Percentiles rank a stretch among this genome's conserved stretches.
Conservation (phyloP, 2,329 filamentous ascomycete genomes). For the Coniosporium tulheliwenetii region DNA sequence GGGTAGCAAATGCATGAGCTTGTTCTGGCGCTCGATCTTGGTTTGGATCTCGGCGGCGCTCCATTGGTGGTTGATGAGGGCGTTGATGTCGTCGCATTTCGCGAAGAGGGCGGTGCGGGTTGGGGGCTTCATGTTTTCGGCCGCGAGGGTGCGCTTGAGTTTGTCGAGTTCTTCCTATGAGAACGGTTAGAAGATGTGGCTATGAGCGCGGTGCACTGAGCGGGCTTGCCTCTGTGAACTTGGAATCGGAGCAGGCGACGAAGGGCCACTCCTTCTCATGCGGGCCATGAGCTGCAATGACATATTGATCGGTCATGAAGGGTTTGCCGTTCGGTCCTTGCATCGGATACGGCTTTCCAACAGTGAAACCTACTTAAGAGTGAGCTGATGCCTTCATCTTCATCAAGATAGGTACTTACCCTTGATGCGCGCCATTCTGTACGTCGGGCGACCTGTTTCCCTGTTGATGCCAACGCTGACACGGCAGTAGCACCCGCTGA, state of each 20-base stretch:
- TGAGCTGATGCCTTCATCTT: slow-evolving; percentile 1
- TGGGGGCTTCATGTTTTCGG: slow-evolving; percentile 58
- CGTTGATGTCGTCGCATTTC: slow-evolving; percentile 71
- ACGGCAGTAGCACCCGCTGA: slow-evolving; percentile 72
- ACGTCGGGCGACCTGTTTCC: slow-evolving; percentile 57
- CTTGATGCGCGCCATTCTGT: slow-evolving; percentile 81
- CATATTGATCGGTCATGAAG: slow-evolving; percentile 77
- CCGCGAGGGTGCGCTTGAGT: slow-evolving; percentile 58
- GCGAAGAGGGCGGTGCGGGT: slow-evolving; percentile 51
- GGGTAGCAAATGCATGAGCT: neutral
- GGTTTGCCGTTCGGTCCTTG: slow-evolving; percentile 56
- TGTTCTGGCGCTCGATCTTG: slow-evolving; percentile 45
- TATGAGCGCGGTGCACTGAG: neutral
- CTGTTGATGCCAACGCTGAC: slow-evolving; percentile 69
- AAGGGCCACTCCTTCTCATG: slow-evolving; percentile 77
- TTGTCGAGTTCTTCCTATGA: slow-evolving; percentile 51
- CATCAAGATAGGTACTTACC: slow-evolving; percentile 31
- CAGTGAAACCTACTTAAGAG: slow-evolving; percentile 47
- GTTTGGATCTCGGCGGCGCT: slow-evolving; percentile 69
- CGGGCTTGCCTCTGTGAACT: slow-evolving; percentile 58
- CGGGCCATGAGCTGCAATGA: slow-evolving; percentile 67
- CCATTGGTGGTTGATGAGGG: slow-evolving; percentile 63
- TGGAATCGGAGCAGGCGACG: slow-evolving; percentile 71
- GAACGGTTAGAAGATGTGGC: slow-evolving; percentile 25
- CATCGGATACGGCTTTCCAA: slow-evolving; percentile 72